Conservation (phyloP, 371 early-diverging fungal genomes). For the Mortierella sp. region DNA sequence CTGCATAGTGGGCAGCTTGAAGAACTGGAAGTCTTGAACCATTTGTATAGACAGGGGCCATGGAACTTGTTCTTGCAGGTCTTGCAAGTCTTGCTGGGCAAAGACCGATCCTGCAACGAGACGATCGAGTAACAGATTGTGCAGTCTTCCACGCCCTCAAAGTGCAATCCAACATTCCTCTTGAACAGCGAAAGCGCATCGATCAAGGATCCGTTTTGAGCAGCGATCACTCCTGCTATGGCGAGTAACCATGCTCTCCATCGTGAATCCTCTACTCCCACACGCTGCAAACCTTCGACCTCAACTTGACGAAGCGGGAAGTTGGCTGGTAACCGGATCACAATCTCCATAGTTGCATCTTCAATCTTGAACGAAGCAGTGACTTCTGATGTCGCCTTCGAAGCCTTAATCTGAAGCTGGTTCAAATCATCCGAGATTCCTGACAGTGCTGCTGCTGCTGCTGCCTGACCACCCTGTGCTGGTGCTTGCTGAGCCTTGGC, state of each 20-base stretch:
- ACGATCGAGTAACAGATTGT: conserved; percentile 97
- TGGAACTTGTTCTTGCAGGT: conserved; percentile 98
- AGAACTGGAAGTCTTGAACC: conserved; percentile 92
- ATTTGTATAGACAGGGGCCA: conserved; percentile 93
- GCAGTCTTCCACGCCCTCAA: conserved; percentile 95
- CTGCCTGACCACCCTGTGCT: conserved; percentile 60
- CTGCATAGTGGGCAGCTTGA: conserved; percentile 94
- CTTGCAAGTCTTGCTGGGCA: conserved; percentile 91
- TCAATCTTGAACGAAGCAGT: conserved; percentile 85
- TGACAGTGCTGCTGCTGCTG: conserved; percentile 67
- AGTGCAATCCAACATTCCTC: conserved; percentile 88
- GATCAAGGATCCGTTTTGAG: conserved; percentile 82
- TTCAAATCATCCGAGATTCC: conserved; percentile 59
- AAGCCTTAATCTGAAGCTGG: conserved; percentile 76
- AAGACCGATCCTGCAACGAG: conserved; percentile 85
- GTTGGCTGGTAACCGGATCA: conserved; percentile 78
- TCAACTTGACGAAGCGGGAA: conserved; percentile 88
- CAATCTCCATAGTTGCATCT: conserved; percentile 87
- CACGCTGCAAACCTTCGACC: conserved; percentile 82
- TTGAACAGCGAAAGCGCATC: conserved; percentile 85
- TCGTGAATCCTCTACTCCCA: conserved; percentile 84
- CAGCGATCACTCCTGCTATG: conserved; percentile 78
- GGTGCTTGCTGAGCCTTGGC: conserved; percentile 55
- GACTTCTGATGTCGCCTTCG: conserved; percentile 76
- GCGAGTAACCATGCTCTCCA: conserved; percentile 94